phyloP scores from a whole-genome alignment of 768 basidiomycete genomes.

The Kwoniella pini region DNA sequence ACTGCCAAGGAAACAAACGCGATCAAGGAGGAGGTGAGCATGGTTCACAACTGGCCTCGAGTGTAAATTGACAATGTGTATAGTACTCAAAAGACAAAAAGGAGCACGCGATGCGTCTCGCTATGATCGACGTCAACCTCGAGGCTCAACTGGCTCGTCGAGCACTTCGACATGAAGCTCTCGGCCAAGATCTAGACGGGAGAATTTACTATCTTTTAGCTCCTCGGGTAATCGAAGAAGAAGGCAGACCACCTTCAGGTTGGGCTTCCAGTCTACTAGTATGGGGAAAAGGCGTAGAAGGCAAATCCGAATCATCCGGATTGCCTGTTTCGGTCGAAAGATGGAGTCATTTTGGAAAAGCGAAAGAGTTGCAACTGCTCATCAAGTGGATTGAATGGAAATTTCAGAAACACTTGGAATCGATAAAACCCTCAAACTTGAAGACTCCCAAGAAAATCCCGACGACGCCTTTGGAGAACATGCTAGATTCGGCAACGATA shows the following conservation, averaged over 20 bases:
- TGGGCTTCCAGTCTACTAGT: slow-evolving; percentile 43
- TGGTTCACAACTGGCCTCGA: too few relatives aligned
- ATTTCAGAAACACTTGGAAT: slow-evolving; percentile 11
- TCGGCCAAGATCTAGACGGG: slow-evolving; percentile 38
- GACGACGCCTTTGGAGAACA: not conserved
- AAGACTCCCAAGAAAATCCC: slow-evolving; percentile 3
- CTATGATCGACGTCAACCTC: slow-evolving; percentile 32
- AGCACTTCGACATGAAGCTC: slow-evolving; percentile 26
- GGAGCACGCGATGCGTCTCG: slow-evolving; percentile 16
- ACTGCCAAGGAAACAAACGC: slow-evolving; percentile 30
- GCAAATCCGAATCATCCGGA: not conserved
- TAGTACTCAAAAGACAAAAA: slow-evolving; percentile 12
- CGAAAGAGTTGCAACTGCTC: slow-evolving; percentile 18
- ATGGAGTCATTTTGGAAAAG: slow-evolving; percentile 42
- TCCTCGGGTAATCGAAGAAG: slow-evolving; percentile 24
- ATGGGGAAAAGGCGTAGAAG: slow-evolving; percentile 22
- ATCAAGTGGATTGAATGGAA: slow-evolving; percentile 29
- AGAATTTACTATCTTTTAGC: slow-evolving; percentile 35
- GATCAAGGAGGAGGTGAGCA: slow-evolving; percentile 24
- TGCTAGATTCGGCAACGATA: slow-evolving; percentile 1
- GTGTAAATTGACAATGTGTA: too few relatives aligned
- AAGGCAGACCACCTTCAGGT: slow-evolving; percentile 27
- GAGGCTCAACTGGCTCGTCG: slow-evolving; percentile 16
- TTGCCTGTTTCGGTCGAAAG: slow-evolving; percentile 15
- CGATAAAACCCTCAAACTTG: slow-evolving; percentile 7